A percentile compares a stretch with the other conserved stretches of the same genome.
phyloP scores from a whole-genome alignment of 2,329 filamentous ascomycete genomes.

The Stagonosporopsis cucurbitacearum region DNA sequence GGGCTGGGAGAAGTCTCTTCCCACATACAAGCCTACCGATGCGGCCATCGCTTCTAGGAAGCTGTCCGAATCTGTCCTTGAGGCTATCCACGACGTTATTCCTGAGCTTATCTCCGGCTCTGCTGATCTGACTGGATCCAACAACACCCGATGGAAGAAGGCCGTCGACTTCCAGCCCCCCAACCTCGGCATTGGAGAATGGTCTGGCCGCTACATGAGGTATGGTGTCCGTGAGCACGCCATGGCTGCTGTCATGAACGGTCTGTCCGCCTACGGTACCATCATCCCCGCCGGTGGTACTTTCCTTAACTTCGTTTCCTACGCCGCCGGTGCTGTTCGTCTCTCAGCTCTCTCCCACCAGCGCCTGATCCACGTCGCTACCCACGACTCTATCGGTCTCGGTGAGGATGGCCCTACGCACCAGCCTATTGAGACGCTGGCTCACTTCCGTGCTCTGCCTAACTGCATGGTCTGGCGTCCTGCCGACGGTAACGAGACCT shows the following conservation, averaged over 20 bases:
- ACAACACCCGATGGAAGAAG: conserved; percentile 97
- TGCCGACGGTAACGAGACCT: conserved; percentile 97
- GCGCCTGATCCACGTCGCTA: conserved; percentile 93
- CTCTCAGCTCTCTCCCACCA: conserved; percentile 90
- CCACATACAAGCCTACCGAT: conserved; percentile 87
- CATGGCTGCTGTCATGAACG: conserved; percentile 94
- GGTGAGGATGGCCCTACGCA: conserved; percentile 98
- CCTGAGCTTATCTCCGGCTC: conserved; percentile 96
- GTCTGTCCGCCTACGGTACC: conserved; percentile 92
- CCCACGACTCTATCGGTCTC: conserved; percentile 98
- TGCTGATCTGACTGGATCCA: conserved; percentile 96
- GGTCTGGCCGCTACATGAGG: conserved; percentile 87
- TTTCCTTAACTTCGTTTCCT: conserved; percentile 99
- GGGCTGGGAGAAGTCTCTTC: conserved; percentile 94
- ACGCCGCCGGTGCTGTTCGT: conserved; percentile 93
- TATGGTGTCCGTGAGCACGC: conserved; percentile 92
- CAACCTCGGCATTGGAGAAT: conserved; percentile 83
- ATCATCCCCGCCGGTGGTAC: conserved; percentile 93
- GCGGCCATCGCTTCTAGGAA: conserved; percentile 89
- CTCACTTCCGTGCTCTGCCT: conserved; percentile 97
- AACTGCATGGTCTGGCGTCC: conserved; percentile 99
- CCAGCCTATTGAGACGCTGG: conserved; percentile 97
- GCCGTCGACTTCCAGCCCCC: conserved; percentile 98
- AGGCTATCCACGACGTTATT: conserved; percentile 80
- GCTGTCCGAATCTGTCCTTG: conserved; percentile 91